phyloP scores from a whole-genome alignment of 1,284 basidiomycete genomes.

The Trichosporon asahii region DNA sequence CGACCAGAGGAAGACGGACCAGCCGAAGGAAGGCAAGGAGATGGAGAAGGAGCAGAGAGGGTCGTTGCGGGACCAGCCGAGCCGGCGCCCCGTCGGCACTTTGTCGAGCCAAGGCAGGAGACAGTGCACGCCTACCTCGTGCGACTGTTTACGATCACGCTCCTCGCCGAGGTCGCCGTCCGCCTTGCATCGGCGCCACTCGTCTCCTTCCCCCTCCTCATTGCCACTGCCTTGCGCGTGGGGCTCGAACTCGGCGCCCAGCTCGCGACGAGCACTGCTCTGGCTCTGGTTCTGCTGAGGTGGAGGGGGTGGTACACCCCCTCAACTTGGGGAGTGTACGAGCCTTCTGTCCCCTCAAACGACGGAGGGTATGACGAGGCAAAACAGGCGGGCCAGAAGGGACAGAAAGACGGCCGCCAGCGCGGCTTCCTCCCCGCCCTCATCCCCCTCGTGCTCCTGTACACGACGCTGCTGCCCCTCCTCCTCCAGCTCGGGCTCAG shows the following conservation, averaged over 20 bases:
- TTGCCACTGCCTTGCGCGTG: slow-evolving; percentile 10
- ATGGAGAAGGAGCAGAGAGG: neutral
- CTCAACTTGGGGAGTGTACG: neutral
- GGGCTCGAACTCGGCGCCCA: slow-evolving; percentile 36
- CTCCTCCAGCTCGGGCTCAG: slow-evolving; percentile 77
- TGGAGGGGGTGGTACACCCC: slow-evolving; percentile 32
- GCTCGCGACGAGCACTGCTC: slow-evolving; percentile 30
- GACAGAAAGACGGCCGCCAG: slow-evolving; percentile 32
- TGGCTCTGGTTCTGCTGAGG: slow-evolving; percentile 31
- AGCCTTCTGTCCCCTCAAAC: neutral
- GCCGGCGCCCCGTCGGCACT: neutral
- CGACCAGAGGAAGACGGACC: neutral
- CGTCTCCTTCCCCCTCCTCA: neutral
- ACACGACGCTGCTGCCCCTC: slow-evolving; percentile 80
- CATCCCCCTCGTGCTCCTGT: slow-evolving; percentile 74
- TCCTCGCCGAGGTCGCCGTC: slow-evolving; percentile 33
- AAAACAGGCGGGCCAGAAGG: neutral
- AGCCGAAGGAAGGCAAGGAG: neutral
- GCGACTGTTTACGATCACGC: slow-evolving; percentile 23
- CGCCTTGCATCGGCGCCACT: slow-evolving; percentile 14
- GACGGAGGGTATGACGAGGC: neutral
- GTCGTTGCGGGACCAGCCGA: neutral
- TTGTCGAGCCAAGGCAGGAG: neutral
- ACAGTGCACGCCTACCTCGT: slow-evolving; percentile 14
- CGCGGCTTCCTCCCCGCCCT: slow-evolving; percentile 57